phyloP scores from a whole-genome alignment of 2,329 filamentous ascomycete species.

The Xylariaceae sp. region DNA sequence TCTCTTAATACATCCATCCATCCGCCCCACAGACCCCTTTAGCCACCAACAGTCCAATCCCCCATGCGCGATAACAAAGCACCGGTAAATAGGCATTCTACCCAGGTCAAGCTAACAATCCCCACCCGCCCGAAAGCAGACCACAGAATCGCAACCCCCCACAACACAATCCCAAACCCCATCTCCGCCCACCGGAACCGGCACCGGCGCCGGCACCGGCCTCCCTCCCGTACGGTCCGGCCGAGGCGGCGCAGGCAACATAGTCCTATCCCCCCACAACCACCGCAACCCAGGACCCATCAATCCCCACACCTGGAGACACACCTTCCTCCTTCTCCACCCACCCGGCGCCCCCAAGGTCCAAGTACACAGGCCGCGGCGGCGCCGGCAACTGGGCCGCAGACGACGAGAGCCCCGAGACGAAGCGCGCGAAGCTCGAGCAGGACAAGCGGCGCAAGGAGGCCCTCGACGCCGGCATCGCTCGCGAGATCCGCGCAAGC shows the following conservation, averaged over 20 bases:
- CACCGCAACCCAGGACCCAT: neutral
- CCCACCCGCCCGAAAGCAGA: constrained; percentile 18
- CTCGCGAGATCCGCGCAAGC: constrained; percentile 27
- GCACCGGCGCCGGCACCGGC: too few relatives aligned
- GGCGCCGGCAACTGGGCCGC: constrained; percentile 55
- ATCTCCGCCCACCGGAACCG: constrained; percentile 11
- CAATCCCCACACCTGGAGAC: constrained; percentile 21
- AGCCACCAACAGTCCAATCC: neutral
- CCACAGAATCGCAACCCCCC: constrained; percentile 35
- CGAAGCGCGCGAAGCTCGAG: constrained; percentile 21
- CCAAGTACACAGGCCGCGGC: constrained; percentile 44
- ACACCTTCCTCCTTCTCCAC: neutral
- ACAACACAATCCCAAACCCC: constrained; percentile 20
- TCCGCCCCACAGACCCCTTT: neutral
- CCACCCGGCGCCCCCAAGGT: constrained; percentile 7
- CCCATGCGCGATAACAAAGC: neutral
- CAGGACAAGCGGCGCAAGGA: constrained; percentile 28
- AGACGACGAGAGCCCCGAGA: constrained; percentile 19
- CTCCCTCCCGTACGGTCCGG: constrained; percentile 38
- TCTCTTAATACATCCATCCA: neutral
- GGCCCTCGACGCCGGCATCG: constrained; percentile 30
- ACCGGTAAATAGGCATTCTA: neutral
- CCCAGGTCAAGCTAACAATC: neutral
- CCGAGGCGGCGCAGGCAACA: constrained; percentile 62
- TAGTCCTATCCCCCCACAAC: constrained; percentile 38